Base-by-base conservation (phyloP, 805 yeast genomes). In the Wickerhamomyces subpelliculosus region DNA sequence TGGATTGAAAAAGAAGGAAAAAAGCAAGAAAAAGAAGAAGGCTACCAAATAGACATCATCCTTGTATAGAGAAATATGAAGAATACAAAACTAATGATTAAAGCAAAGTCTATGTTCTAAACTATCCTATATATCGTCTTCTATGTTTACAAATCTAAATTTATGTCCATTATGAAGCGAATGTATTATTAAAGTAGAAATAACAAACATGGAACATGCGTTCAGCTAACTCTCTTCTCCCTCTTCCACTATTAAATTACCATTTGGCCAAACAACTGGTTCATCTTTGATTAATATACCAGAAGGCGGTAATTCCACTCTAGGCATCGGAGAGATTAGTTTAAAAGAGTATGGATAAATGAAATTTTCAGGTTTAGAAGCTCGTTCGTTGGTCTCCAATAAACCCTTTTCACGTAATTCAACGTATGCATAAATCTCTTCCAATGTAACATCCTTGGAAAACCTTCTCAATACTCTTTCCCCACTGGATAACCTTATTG, bases 1-100 rank as follows among this genome's bases (percentile, higher is more conserved):
- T 4, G 96, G 95, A 2, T 69, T 89, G 58, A 73, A 78, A 55
- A 85, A 82, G 73, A 87, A 85, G 65, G 86, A 84, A 42, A 86
- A 85, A 68, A 79, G 78, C 62, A 80, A 78, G 68, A 73, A 72
- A 64, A 79, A 75, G 65, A 68, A 72, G 55, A 70, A 68, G 62
- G 46, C 67, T 58, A 57, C 59, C 31, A 62, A 60, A 42, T 45
- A n/a, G n/a, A n/a, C n/a, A n/a, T n/a, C n/a, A n/a, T n/a, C n/a
- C n/a, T n/a, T n/a, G n/a, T n/a, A n/a, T n/a, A n/a, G n/a, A n/a
- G n/a, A n/a, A n/a, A n/a, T n/a, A n/a, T n/a, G n/a, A n/a, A n/a
- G n/a, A n/a, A n/a, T n/a, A n/a, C n/a, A n/a, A n/a, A n/a, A n/a
- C n/a, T n/a, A n/a, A n/a, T n/a, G n/a, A n/a, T n/a, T n/a, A n/a